phyloP scores from a whole-genome alignment of 352 stramenopile species.

The Globisporangium solare region DNA sequence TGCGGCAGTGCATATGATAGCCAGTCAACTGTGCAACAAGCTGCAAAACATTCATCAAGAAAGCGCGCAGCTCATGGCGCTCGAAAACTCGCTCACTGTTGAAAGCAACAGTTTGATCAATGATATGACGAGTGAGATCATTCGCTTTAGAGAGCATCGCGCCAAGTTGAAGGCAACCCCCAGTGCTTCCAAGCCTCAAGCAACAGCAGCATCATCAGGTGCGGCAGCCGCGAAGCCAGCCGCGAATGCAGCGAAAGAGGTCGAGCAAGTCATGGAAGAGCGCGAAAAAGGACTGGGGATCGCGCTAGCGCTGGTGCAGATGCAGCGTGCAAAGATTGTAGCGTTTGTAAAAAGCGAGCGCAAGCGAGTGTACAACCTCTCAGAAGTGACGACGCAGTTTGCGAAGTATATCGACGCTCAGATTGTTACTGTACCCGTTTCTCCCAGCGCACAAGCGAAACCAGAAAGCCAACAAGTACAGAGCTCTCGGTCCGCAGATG shows the following conservation, averaged over 20 bases:
- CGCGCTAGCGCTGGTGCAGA: constrained; percentile 59
- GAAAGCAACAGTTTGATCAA: constrained; percentile 68
- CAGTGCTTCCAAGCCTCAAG: background rate
- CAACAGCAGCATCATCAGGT: background rate
- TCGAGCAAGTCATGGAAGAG: constrained; percentile 67
- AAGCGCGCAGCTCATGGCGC: constrained; percentile 52
- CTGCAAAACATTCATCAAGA: constrained; percentile 78
- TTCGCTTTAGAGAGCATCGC: constrained; percentile 51
- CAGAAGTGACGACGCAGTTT: constrained; percentile 44
- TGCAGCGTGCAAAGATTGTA: constrained; percentile 46
- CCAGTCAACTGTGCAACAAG: constrained; percentile 74
- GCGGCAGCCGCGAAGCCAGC: background rate
- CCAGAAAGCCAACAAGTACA: background rate
- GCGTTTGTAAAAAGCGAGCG: constrained; percentile 55
- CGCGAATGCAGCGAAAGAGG: constrained; percentile 35
- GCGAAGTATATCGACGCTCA: constrained; percentile 44
- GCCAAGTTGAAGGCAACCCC: constrained; percentile 30
- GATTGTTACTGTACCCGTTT: constrained; percentile 6
- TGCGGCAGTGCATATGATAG: constrained; percentile 72
- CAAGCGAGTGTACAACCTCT: constrained; percentile 62
- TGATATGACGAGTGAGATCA: constrained; percentile 55
- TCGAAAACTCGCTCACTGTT: constrained; percentile 60
- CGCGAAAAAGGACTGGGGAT: constrained; percentile 76
- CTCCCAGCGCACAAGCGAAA: background rate
- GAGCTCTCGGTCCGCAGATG: background rate